Base-by-base conservation (phyloP, 768 basidiomycete species). In the Rhizopogon roseolus region DNA sequence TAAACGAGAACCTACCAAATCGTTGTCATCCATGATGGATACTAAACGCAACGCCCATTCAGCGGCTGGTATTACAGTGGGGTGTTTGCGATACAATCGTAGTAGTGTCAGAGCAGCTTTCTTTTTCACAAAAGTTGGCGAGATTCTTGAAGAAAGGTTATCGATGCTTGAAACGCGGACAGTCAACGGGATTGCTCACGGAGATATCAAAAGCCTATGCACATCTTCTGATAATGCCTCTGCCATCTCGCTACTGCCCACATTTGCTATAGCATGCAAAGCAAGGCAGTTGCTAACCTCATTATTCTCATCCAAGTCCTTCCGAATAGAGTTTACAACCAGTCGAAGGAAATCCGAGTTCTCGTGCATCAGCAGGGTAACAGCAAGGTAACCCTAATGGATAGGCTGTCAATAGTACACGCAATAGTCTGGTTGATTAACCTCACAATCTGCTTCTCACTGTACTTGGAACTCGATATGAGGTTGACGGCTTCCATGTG, bases 401-500 rank as follows among this genome's bases (percentile, higher is more conserved):
- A 22, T 36, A 9, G 5, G 8, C 8, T 22, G 57, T 28, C 51
- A 36, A 49, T 48, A 22, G 10, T 36, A 25, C 9, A 37, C 37
- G 16, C 53, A 27, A 22, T 25, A 6, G 19, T 36, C 34, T 25
- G 3, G 19, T 36, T 36, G 19, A 36, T 36, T n/a, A 51, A 27
- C 70, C 91, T 60, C 66, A 97, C 96, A 58, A 99, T 98, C 70
- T 99, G 97, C 72, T 99, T 99, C 76, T 99, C 97, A 64, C 89
- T 93, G 67, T 99, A 99, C 64, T 98, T 98, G 32, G 82, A 71
- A 64, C 91, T 93, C 27, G 95, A 90, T 60, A 99, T 98, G 59
- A 99, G 80, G 69, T 99, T 98, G 60, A 98, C 93, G 25, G 97
- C 96, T 66, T 98, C 95, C 95, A 98, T 97, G 70, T 98, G 97